Evolutionary conservation across 78 protist species (phyloP).

Genomic region (Pigoraptor vietnamica): DNA sequence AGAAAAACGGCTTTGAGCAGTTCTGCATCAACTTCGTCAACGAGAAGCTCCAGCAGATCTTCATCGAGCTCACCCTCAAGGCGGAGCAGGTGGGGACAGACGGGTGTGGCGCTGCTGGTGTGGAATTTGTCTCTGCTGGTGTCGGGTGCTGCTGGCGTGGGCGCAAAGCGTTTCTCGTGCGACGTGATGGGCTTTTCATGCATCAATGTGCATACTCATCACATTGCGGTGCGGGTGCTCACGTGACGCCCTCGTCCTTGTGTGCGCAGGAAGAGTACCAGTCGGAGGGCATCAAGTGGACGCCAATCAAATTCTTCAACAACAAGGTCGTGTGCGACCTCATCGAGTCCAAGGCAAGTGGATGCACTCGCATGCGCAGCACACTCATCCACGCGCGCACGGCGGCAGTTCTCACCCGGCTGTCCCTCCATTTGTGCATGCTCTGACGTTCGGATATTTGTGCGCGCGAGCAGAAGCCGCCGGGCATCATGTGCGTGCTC

Average conservation of each 20-base stretch:
- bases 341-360: constrained; percentile 79
- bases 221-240: no score
- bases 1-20: constrained; percentile 72
- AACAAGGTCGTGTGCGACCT: constrained; percentile 83
- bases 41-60: constrained; percentile 87
- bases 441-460: no score
- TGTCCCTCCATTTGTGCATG: no score
- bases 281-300: constrained; percentile 88
- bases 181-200: no score
- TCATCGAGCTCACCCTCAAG: constrained; percentile 83
- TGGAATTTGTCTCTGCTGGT: no score
- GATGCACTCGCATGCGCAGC: no score
- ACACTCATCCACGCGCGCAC: no score
- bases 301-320: constrained; percentile 77
- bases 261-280: constrained; percentile 72
- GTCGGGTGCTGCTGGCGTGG: no score
- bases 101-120: not conserved
- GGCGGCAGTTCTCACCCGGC: no score
- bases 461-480: constrained; percentile 47
- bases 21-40: constrained; percentile 85
- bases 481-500: constrained; percentile 80
- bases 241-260: no score
- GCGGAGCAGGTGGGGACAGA: constrained; percentile 57
- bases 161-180: no score
- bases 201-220: no score